Evolutionary conservation across 495 filamentous ascomycete genomes (phyloP), one percentile per base, ranked within the genome.

Genomic region (Penicillium verhagenii): DNA sequence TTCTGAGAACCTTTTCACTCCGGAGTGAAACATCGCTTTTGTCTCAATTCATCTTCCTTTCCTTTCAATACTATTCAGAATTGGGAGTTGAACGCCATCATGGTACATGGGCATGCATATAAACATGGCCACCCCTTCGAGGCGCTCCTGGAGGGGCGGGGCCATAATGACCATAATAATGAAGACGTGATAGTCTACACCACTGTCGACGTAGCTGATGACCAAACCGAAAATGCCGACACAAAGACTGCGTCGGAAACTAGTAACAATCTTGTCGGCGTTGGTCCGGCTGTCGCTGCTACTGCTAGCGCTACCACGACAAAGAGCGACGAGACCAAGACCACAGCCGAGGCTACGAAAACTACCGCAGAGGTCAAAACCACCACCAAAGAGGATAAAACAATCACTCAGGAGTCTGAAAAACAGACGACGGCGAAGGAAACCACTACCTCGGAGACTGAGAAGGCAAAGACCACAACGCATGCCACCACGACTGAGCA

Each of bases 31-130:
- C 26, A 43, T 44, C 45, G 43, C 51, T 56, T 35, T n/a, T 31
- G 37, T 42, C 33, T 42, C 14, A 38, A 48, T 26, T 23, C 49
- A 14, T 11, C 40, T 26, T 19, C 37, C 19, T 50, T 26, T 25
- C 20, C 39, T 50, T 26, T 39, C 35, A 40, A 16, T 37, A 26
- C 18, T 24, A 6, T n/a, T 42, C 49, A 25, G 51, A 48, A 47
- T 20, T 25, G 18, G 21, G 4, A 21, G 4, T 20, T 4, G 20
- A 10, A 26, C 24, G 31, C 33, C 56, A 59, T 24, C 35, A 69
- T 67, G 54, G 63, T 60, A 51, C 67, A 70, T 47, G 65, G 67
- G 42, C 67, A 68, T 57, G 54, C 52, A 40, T 65, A 69, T 43
- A 60, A 65, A 29, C 58, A 66, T 46, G 54, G 51, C 46, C 57